These are phyloP conservation scores for Metarhizium robertsii DNA, from an alignment of 2,329 filamentous ascomycete species.

Conservation along the genomic window DNA sequence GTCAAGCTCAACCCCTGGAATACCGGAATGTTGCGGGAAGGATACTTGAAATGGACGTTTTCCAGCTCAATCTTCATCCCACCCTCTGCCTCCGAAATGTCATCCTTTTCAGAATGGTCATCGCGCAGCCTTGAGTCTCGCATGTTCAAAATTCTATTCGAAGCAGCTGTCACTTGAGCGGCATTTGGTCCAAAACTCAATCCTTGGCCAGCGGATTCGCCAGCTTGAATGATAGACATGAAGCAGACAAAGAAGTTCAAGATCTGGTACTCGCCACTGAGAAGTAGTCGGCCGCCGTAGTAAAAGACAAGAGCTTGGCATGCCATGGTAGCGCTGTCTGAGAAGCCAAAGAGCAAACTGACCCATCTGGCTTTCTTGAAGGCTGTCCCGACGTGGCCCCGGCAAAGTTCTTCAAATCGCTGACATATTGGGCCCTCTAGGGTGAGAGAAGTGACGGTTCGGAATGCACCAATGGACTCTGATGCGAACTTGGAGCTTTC, in stretches of 20 bases:
- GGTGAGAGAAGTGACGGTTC: slow-evolving; percentile 61
- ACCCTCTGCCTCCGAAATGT: slow-evolving; percentile 35
- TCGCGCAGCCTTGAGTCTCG: slow-evolving; percentile 33
- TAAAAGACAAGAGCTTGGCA: slow-evolving; percentile 57
- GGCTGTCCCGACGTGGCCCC: slow-evolving; percentile 47
- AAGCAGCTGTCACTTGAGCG: slow-evolving; percentile 47
- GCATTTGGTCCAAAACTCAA: slow-evolving; percentile 59
- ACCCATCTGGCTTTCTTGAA: slow-evolving; percentile 52
- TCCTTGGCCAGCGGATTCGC: slow-evolving; percentile 56
- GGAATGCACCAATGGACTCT: slow-evolving; percentile 64
- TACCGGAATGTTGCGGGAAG: slow-evolving; percentile 45
- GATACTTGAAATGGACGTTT: slow-evolving; percentile 52
- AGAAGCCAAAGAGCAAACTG: slow-evolving; percentile 58
- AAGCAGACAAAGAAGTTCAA: slow-evolving; percentile 48
- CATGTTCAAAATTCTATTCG: slow-evolving; percentile 49
- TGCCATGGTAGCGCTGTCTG: slow-evolving; percentile 56
- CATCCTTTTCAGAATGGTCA: slow-evolving; percentile 17
- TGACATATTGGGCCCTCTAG: slow-evolving; percentile 57
- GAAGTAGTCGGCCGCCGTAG: slow-evolving; percentile 55
- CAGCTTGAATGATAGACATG: slow-evolving; percentile 58
- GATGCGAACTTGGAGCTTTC: slow-evolving; percentile 67
- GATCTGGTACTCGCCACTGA: slow-evolving; percentile 35
- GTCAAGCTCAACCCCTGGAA: slow-evolving; percentile 54
- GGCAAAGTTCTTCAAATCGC: slow-evolving; percentile 51
- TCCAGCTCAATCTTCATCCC: slow-evolving; percentile 48